Conservation (phyloP, 148 eudicot genomes). For the Rhododendron molle region DNA sequence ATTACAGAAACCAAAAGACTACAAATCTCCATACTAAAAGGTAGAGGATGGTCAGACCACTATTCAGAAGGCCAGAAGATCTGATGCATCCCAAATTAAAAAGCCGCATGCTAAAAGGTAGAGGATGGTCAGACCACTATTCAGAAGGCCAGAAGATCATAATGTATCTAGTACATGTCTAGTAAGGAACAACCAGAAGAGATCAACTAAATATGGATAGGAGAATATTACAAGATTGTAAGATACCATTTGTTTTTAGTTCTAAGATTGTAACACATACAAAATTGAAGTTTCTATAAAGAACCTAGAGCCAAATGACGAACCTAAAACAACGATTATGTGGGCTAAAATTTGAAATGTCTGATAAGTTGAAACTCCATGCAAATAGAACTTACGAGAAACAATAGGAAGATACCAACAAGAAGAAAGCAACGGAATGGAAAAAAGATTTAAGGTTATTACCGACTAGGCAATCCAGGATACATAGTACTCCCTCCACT, state of each 20-base stretch:
- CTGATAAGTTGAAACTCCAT: neutral
- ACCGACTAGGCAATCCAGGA: constrained; percentile 99
- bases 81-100: neutral
- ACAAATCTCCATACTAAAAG: neutral
- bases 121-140: neutral
- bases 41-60: neutral
- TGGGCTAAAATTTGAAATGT: neutral
- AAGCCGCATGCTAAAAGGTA: neutral
- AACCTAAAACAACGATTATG: neutral
- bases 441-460: constrained; percentile 20
- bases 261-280: neutral
- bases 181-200: neutral
- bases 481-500: constrained; percentile 99
- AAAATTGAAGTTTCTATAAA: constrained; percentile 1
- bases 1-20: constrained; percentile 3
- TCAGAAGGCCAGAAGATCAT: neutral
- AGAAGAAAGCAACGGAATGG: neutral
- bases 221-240: neutral
- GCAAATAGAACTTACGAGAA: neutral
- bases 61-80: neutral
- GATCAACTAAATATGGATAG: neutral
- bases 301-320: neutral
- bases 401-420: neutral
- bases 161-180: neutral
- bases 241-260: neutral